Percentiles rank a stretch among this genome's conserved stretches.
These are phyloP conservation scores for Earliella scabrosa DNA, from an alignment of 1,284 basidiomycete genomes.

Conservation along the genomic window DNA sequence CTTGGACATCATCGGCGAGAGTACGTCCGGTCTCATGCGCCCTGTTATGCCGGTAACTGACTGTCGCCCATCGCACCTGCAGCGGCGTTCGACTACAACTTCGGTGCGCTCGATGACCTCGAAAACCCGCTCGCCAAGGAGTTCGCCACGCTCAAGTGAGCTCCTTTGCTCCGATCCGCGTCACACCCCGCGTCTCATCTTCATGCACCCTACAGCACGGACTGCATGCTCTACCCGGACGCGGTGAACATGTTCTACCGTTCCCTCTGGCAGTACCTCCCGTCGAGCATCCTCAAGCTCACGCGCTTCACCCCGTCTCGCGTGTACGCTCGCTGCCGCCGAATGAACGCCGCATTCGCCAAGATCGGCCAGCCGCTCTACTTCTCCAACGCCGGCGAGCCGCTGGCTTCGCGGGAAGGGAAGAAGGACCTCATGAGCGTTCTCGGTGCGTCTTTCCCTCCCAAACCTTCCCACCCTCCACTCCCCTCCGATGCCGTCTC, in stretches of 20 bases:
- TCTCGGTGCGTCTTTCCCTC: conserved; percentile 33
- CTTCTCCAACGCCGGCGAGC: too few relatives aligned
- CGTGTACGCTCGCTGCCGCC: too few relatives aligned
- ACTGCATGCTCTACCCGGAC: neutral
- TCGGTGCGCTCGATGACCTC: conserved; percentile 32
- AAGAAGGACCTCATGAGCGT: conserved; percentile 44
- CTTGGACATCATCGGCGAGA: conserved; percentile 37
- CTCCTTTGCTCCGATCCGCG: neutral
- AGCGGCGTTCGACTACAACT: conserved; percentile 38
- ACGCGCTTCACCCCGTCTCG: too few relatives aligned
- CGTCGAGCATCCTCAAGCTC: too few relatives aligned
- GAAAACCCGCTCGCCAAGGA: conserved; percentile 28
- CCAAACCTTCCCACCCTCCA: too few relatives aligned
- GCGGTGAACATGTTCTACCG: too few relatives aligned
- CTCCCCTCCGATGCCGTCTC: neutral
- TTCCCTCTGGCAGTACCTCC: too few relatives aligned
- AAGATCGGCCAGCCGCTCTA: too few relatives aligned
- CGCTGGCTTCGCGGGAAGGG: conserved; percentile 3
- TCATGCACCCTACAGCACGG: too few relatives aligned
- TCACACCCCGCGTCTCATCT: too few relatives aligned
- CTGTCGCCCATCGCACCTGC: neutral
- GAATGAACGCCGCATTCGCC: too few relatives aligned
- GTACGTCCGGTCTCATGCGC: conserved; percentile 10
- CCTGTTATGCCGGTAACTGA: neutral
- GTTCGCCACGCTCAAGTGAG: conserved; percentile 38